Percentiles rank a stretch among this genome's conserved stretches.
Conservation (phyloP, 345 rosid genomes). For the Lumnitzera littorea region DNA sequence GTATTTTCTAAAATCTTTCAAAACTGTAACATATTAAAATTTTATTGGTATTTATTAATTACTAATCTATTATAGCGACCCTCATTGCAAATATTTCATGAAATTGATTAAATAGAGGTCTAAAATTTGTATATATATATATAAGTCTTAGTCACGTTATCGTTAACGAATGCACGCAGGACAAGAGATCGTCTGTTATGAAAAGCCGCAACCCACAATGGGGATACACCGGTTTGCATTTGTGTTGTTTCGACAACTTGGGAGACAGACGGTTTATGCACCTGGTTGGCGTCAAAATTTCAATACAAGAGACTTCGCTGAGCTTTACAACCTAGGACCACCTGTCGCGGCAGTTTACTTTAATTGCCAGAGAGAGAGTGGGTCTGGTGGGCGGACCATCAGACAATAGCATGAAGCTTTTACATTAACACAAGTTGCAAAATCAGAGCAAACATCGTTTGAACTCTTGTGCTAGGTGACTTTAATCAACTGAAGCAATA, state of each 20-base stretch:
- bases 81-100: no score
- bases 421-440: no score
- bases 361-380: slow-evolving; percentile 82
- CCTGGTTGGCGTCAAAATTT: slow-evolving; percentile 93
- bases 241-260: slow-evolving; percentile 64
- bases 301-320: slow-evolving; percentile 75
- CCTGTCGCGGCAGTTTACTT: slow-evolving; percentile 78
- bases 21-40: no score
- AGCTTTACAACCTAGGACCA: slow-evolving; percentile 70
- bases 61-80: no score
- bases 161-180: slow-evolving; percentile 24
- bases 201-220: slow-evolving; percentile 58
- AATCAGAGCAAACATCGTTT: no score
- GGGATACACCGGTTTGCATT: slow-evolving; percentile 79
- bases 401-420: not conserved
- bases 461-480: no score
- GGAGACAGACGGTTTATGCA: slow-evolving; percentile 80
- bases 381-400: slow-evolving; percentile 55
- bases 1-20: no score
- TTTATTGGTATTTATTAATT: no score
- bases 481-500: no score
- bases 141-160: no score
- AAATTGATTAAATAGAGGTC: no score
- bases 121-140: no score
- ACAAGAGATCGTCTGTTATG: slow-evolving; percentile 66